phyloP scores from a whole-genome alignment of 2,329 filamentous ascomycete species.

The Arthrobotrys conoides region DNA sequence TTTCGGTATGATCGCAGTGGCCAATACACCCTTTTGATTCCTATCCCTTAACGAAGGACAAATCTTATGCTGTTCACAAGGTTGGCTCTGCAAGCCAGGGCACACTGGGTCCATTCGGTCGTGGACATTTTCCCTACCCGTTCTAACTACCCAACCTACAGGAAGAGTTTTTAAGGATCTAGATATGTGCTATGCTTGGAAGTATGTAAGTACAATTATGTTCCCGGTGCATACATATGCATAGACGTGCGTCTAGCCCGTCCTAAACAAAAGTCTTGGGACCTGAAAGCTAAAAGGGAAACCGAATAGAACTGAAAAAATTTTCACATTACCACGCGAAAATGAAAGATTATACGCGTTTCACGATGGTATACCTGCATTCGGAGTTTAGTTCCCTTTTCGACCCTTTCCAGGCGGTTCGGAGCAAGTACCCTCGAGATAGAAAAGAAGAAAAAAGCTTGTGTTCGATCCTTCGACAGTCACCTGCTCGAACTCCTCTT shows the following conservation, averaged over 20 bases:
- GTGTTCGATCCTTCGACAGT: slow-evolving; percentile 39
- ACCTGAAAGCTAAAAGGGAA: neutral
- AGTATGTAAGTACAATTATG: neutral
- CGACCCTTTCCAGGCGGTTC: slow-evolving; percentile 28
- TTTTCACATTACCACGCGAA: slow-evolving; percentile 58
- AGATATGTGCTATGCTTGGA: slow-evolving; percentile 20
- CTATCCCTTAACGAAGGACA: slow-evolving; percentile 42
- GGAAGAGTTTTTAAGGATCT: slow-evolving; percentile 30
- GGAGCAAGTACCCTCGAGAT: slow-evolving; percentile 12
- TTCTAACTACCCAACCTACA: slow-evolving; percentile 14
- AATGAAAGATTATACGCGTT: slow-evolving; percentile 49
- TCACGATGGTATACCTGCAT: slow-evolving; percentile 40
- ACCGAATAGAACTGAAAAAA: slow-evolving; percentile 1
- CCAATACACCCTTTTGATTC: slow-evolving; percentile 35
- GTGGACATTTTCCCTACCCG: slow-evolving; percentile 33
- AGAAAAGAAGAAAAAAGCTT: slow-evolving; percentile 30
- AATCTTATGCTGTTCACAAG: slow-evolving; percentile 26
- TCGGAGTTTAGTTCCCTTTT: slow-evolving; percentile 34
- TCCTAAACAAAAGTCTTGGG: slow-evolving; percentile 25
- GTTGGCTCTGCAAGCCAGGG: slow-evolving; percentile 50
- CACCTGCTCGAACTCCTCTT: neutral
- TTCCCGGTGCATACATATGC: slow-evolving; percentile 16
- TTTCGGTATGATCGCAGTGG: slow-evolving; percentile 51
- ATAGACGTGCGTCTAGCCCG: slow-evolving; percentile 15
- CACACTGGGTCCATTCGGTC: slow-evolving; percentile 35